Conservation (phyloP, 2,329 filamentous ascomycete genomes). For the Rhynchosporium graminicola region DNA sequence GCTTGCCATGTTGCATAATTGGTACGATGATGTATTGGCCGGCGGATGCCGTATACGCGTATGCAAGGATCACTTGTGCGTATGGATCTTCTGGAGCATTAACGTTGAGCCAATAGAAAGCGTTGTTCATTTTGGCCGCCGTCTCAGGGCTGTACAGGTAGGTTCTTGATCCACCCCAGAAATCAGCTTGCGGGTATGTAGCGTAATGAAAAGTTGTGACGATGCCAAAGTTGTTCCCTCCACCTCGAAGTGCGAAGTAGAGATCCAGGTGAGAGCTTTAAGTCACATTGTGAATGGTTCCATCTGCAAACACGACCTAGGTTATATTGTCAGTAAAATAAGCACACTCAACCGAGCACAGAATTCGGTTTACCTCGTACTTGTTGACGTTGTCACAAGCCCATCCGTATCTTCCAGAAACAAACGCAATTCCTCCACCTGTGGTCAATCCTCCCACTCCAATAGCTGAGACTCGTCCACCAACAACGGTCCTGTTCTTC, state of each 20-base stretch:
- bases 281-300: conserved; percentile 44
- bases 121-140: conserved; percentile 21
- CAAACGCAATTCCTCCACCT: conserved; percentile 33
- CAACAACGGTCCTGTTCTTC: conserved; percentile 41
- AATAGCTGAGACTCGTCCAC: conserved; percentile 41
- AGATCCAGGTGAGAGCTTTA: conserved; percentile 42
- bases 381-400: conserved; percentile 49
- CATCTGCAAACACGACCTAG: conserved; percentile 36
- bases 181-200: conserved; percentile 37
- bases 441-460: conserved; percentile 30
- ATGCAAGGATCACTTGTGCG: conserved; percentile 28
- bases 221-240: conserved; percentile 38
- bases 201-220: conserved; percentile 41
- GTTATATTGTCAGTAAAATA: neutral
- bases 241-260: conserved; percentile 42
- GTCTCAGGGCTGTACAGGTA: conserved; percentile 21
- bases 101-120: conserved; percentile 24
- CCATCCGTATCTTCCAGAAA: conserved; percentile 46
- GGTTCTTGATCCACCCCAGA: conserved; percentile 26
- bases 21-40: conserved; percentile 18
- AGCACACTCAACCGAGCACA: neutral
- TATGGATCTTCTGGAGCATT: conserved; percentile 24
- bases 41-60: conserved; percentile 19
- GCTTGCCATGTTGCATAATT: conserved; percentile 29
- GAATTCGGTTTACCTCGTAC: conserved; percentile 39